phyloP scores from a whole-genome alignment of 2,329 filamentous ascomycete genomes.

The Stemphylium beticola region DNA sequence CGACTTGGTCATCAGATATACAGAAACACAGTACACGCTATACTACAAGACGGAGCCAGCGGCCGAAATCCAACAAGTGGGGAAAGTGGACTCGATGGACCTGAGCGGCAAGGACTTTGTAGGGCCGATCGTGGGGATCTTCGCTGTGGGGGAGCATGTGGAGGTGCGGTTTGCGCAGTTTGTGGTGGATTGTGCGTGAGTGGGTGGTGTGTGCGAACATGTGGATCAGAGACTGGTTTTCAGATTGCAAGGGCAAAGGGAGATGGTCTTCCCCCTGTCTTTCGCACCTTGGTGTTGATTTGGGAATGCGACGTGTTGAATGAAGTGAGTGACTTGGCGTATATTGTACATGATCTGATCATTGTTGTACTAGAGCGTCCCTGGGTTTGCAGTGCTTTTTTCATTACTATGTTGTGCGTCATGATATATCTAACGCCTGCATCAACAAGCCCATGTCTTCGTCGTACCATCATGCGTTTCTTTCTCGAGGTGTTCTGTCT shows the following conservation, averaged over 20 bases:
- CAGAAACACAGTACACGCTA: constrained; percentile 12
- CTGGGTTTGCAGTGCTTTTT: too few relatives aligned
- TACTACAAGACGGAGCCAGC: constrained; percentile 1
- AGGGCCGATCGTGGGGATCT: constrained; percentile 21
- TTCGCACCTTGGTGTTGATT: not conserved
- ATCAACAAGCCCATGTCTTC: not conserved
- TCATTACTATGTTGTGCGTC: not conserved
- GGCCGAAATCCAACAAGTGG: not conserved
- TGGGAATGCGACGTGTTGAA: not conserved
- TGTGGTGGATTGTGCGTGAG: not conserved
- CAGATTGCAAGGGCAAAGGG: not conserved
- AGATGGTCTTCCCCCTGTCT: not conserved
- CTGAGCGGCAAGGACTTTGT: constrained; percentile 22
- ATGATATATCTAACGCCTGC: not conserved
- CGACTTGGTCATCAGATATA: constrained; percentile 3
- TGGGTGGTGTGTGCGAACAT: not conserved
- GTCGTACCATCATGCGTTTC: not conserved
- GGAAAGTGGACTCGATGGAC: constrained; percentile 8
- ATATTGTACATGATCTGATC: too few relatives aligned
- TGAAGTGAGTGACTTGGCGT: too few relatives aligned
- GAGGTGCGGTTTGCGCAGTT: not conserved
- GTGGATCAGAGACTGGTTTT: not conserved
- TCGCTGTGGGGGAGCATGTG: not conserved
- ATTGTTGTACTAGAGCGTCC: too few relatives aligned
- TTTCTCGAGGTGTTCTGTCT: not conserved